Base-by-base conservation (phyloP, 805 yeast genomes). In the Candida tibetensis region DNA sequence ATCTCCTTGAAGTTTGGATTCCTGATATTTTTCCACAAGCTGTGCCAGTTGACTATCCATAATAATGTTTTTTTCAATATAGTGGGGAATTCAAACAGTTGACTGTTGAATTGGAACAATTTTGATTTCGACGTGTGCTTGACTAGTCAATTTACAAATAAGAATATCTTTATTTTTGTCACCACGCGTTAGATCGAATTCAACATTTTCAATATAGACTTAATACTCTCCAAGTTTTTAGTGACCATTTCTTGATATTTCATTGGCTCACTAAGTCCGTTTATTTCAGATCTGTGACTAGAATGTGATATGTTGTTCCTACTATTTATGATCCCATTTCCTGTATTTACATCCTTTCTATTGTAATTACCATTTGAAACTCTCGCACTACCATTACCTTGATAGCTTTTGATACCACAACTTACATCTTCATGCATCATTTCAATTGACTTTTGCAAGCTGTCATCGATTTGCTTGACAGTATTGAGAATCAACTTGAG, bases 21-120 rank as follows among this genome's bases (percentile, higher is more conserved):
- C 71, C 46, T 74, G 77, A 53, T 72, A 76, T 44, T 53, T 57
- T 34, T 74, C 79, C 13, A 73, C 51, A 33, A 66, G 46, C 34
- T 52, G 55, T 4, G 66, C 46, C 38, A 58, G 64, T 41, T 54
- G 53, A 16, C 28, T 12, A 42, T 64, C 66, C 72, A 68, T 67
- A 6, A 7, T 38, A 19, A n/a, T 23, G 2, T 5, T 17, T n/a
- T 13, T 25, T 17, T 13, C 14, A 15, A 16, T 15, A 19, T 28
- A 35, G 15, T 14, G 23, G 14, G n/a, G 14, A 8, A 15, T n/a
- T n/a, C n/a, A n/a, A n/a, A n/a, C n/a, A n/a, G n/a, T n/a, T n/a
- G n/a, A n/a, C n/a, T n/a, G n/a, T n/a, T n/a, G n/a, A n/a, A n/a
- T n/a, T n/a, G n/a, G n/a, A n/a, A n/a, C n/a, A n/a, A n/a, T n/a